These are phyloP conservation scores for Paramecium octaurelia DNA, from an alignment of 73 alveolate genomes.

Conservation along the genomic window DNA sequence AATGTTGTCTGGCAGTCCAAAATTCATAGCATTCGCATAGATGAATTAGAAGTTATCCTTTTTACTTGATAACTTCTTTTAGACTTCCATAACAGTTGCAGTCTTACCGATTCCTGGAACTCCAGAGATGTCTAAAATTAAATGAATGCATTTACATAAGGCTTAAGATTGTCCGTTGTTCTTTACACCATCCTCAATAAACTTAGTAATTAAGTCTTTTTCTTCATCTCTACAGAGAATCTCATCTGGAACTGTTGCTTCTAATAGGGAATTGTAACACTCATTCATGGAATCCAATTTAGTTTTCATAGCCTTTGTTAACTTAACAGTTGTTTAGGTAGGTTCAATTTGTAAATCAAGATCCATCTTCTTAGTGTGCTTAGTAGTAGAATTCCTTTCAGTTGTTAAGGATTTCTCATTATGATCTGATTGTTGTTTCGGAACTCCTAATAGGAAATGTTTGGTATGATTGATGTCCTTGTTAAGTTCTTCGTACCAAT, in stretches of 20 bases:
- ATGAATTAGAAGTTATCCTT: conserved; percentile 37
- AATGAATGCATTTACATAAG: conserved; percentile 27
- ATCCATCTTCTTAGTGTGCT: background rate
- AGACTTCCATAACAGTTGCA: conserved; percentile 62
- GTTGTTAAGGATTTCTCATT: background rate
- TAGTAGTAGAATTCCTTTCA: background rate
- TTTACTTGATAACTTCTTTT: background rate
- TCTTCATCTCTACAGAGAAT: conserved; percentile 87
- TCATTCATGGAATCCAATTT: background rate
- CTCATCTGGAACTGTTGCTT: conserved; percentile 65
- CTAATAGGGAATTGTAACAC: background rate
- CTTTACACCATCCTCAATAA: conserved; percentile 64
- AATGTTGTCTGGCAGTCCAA: conserved; percentile 54
- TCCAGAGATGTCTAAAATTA: conserved; percentile 66
- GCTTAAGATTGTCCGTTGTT: conserved; percentile 66
- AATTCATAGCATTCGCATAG: conserved; percentile 62
- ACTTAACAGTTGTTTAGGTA: background rate
- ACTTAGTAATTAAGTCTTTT: conserved; percentile 63
- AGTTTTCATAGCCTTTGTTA: background rate
- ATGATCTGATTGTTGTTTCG: background rate
- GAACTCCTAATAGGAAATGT: background rate
- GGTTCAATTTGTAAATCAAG: background rate
- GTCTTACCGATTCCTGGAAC: conserved; percentile 81
- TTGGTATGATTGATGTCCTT: background rate
- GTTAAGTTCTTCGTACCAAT: background rate